Evolutionary conservation across 768 basidiomycete genomes (phyloP).

Genomic region (Trametes punicea): DNA sequence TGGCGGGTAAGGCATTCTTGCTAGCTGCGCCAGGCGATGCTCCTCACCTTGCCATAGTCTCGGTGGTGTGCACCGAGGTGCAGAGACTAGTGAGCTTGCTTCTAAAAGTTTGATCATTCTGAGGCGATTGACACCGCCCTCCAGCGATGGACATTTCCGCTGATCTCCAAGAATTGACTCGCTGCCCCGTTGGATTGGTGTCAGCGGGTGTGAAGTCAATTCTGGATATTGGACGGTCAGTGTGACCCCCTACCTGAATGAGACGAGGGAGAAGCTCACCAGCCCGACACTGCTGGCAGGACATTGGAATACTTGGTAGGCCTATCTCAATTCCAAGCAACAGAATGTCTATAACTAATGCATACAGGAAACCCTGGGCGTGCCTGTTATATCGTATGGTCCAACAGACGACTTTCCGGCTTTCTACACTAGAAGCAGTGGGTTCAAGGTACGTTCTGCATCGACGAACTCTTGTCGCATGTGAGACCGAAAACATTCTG

Average conservation of each 20-base stretch:
- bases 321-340: background rate
- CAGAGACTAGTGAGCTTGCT: slow-evolving; percentile 51
- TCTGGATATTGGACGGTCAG: slow-evolving; percentile 81
- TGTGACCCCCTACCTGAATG: background rate
- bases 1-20: slow-evolving; percentile 64
- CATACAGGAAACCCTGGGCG: slow-evolving; percentile 87
- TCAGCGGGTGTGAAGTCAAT: slow-evolving; percentile 96
- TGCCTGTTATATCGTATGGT: slow-evolving; percentile 82
- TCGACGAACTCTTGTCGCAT: background rate
- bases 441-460: slow-evolving; percentile 54
- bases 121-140: background rate
- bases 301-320: slow-evolving; percentile 77
- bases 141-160: slow-evolving; percentile 97
- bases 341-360: background rate
- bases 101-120: background rate
- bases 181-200: slow-evolving; percentile 88
- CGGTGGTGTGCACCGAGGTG: slow-evolving; percentile 82
- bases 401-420: slow-evolving; percentile 84
- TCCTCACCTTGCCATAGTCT: slow-evolving; percentile 39
- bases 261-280: background rate
- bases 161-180: slow-evolving; percentile 83
- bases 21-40: background rate
- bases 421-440: slow-evolving; percentile 85
- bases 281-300: too few relatives aligned
- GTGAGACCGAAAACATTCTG: background rate